Evolutionary conservation across 2,329 filamentous ascomycete species (phyloP).

Genomic region (Fusarium sarcochroum): DNA sequence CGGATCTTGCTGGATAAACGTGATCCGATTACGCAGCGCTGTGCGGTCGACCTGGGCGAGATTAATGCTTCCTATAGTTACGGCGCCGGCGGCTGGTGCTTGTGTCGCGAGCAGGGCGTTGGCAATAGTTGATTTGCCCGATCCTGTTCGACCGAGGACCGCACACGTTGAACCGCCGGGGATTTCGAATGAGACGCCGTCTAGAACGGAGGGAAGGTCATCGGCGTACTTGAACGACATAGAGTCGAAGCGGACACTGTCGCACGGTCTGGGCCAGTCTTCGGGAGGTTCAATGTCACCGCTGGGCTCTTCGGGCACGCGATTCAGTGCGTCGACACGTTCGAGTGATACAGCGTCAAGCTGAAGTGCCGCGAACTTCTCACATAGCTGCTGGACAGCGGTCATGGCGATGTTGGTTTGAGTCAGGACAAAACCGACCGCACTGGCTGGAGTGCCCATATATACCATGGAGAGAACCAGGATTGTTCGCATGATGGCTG

Average conservation of each 20-base stretch:
- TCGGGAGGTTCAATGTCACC: conserved; percentile 79
- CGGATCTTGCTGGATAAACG: conserved; percentile 75
- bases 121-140: conserved; percentile 85
- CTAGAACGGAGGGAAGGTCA: conserved; percentile 80
- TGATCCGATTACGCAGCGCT: conserved; percentile 69
- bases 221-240: conserved; percentile 86
- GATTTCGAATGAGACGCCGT: conserved; percentile 78
- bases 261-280: conserved; percentile 80
- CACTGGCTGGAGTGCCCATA: conserved; percentile 80
- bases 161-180: conserved; percentile 73
- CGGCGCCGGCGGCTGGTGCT: conserved; percentile 63
- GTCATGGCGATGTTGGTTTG: conserved; percentile 56
- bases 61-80: conserved; percentile 68
- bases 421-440: conserved; percentile 87
- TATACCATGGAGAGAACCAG: conserved; percentile 82
- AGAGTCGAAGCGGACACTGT: conserved; percentile 81
- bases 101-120: conserved; percentile 71
- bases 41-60: conserved; percentile 68
- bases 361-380: conserved; percentile 85
- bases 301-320: conserved; percentile 80
- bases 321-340: conserved; percentile 84
- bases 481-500: conserved; percentile 79
- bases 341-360: conserved; percentile 95
- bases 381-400: conserved; percentile 72
- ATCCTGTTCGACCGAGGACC: conserved; percentile 86